Base-by-base conservation (phyloP, 257 asterid species). In the Solanum clarkiae region DNA sequence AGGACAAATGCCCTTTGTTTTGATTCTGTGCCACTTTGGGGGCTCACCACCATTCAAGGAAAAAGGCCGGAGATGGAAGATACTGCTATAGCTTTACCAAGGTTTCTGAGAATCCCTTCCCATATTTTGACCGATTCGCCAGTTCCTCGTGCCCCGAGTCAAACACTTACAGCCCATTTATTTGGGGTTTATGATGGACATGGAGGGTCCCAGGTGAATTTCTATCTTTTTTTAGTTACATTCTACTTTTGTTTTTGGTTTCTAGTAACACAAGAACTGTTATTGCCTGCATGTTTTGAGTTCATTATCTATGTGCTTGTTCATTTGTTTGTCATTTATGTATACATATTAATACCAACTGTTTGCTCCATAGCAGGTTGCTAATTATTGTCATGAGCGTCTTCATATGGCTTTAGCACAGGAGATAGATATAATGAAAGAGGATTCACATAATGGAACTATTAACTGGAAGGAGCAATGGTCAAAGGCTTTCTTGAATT, bases 141-240 rank as follows among this genome's bases (percentile, higher is more conserved):
- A 2, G 72, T 86, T 86, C 56, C 85, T 65, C 89, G 80, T 81
- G 60, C 92, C 51, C 57, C 71, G 47, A 83, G 85, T 86, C 91
- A 91, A 72, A 90, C 88, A 49, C 80, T 89, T 81, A 88, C 90
- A 1, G 92, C 92, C 70, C 97, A 96, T 88, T 82, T 96, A 2
- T 94, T 87, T 53, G 99, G 97, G 80, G 98, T 96, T 86, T 96
- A 90, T 88, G 99, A 96, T 87, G 99, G 99, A 82, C 99, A 96
- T 82, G 98, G 99, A 62, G 98, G 98, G 86, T 79, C 75, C 66
- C 97, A 96, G 97, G 99, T 96, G 86, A 83, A 75, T 40, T 24
- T 65, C 82, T 11, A 22, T 63, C 49, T 11, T 26, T 53, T 77
- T 79, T 53, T 36, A 36, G 6, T 17, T 51, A 51, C 15, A 54